Conservation (phyloP, 805 yeast genomes). For the Hyphopichia homilentoma region DNA sequence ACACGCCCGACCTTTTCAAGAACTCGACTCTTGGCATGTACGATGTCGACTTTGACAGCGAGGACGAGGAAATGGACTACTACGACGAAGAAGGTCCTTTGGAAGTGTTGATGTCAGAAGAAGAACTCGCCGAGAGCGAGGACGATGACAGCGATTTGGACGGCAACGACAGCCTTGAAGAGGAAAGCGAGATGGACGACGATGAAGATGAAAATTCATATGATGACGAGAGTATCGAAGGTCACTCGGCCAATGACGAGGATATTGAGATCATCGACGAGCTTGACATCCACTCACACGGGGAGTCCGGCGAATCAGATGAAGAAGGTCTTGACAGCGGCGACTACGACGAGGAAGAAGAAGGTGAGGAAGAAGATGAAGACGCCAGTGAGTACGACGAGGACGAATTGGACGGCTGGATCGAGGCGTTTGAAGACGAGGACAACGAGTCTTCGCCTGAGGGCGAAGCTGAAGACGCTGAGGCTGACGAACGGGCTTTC, state of each 20-base stretch:
- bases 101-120: conserved; percentile 38
- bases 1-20: conserved; percentile 76
- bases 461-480: conserved; percentile 13
- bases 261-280: conserved; percentile 37
- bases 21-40: conserved; percentile 95
- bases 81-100: conserved; percentile 31
- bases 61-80: conserved; percentile 52
- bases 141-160: conserved; percentile 21
- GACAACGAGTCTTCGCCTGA: conserved; percentile 13
- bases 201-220: conserved; percentile 33
- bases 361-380: conserved; percentile 19
- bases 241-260: conserved; percentile 20
- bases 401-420: conserved; percentile 39
- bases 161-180: conserved; percentile 20
- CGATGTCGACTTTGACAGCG: conserved; percentile 71
- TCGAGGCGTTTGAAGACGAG: conserved; percentile 33
- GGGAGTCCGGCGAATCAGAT: conserved; percentile 24
- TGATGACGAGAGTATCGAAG: conserved; percentile 14
- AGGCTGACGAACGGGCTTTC: conserved; percentile 11
- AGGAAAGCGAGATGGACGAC: conserved; percentile 9
- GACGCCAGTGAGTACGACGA: conserved; percentile 31
- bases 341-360: conserved; percentile 24
- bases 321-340: conserved; percentile 22
- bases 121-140: conserved; percentile 23
- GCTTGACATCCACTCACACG: conserved; percentile 12